phyloP scores from a whole-genome alignment of 2,329 filamentous ascomycete species.

The Didymellaceae sp. region DNA sequence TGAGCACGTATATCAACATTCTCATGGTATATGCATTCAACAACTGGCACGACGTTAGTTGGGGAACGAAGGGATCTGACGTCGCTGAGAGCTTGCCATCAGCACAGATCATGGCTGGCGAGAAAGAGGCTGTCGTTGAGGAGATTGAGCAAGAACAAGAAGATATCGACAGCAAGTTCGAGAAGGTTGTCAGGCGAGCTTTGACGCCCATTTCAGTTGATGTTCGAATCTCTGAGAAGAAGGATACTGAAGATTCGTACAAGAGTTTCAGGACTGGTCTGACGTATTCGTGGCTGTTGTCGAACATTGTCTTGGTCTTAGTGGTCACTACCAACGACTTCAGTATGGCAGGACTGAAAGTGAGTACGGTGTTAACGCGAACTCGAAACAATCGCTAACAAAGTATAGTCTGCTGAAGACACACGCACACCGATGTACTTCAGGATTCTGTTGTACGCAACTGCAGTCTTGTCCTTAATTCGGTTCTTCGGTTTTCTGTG shows the following conservation, averaged over 20 bases:
- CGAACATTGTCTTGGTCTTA: too few relatives aligned
- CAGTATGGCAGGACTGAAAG: too few relatives aligned
- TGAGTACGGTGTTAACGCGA: too few relatives aligned
- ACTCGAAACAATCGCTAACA: conserved; percentile 89
- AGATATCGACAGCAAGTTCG: conserved; percentile 97
- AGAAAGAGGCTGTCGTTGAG: conserved; percentile 86
- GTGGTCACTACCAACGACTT: too few relatives aligned
- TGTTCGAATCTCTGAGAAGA: conserved; percentile 75
- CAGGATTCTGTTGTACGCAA: conserved; percentile 88
- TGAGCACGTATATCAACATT: conserved; percentile 98
- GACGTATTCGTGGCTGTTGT: conserved; percentile 84
- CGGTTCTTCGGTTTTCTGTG: conserved; percentile 91
- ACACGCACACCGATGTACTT: conserved; percentile 88
- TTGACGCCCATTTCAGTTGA: conserved; percentile 86
- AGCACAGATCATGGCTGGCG: conserved; percentile 81
- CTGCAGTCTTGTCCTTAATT: conserved; percentile 80
- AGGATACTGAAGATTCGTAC: conserved; percentile 96
- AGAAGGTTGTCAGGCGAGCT: conserved; percentile 92
- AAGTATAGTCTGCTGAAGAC: conserved; percentile 71
- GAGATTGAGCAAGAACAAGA: conserved; percentile 97
- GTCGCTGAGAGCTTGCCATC: conserved; percentile 93
- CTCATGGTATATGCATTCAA: conserved; percentile 99
- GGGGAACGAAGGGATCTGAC: conserved; percentile 99
- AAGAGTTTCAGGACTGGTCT: conserved; percentile 98
- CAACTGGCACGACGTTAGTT: conserved; percentile 99